phyloP scores from a whole-genome alignment of 2,329 filamentous ascomycete species.

The Alternaria alternata region DNA sequence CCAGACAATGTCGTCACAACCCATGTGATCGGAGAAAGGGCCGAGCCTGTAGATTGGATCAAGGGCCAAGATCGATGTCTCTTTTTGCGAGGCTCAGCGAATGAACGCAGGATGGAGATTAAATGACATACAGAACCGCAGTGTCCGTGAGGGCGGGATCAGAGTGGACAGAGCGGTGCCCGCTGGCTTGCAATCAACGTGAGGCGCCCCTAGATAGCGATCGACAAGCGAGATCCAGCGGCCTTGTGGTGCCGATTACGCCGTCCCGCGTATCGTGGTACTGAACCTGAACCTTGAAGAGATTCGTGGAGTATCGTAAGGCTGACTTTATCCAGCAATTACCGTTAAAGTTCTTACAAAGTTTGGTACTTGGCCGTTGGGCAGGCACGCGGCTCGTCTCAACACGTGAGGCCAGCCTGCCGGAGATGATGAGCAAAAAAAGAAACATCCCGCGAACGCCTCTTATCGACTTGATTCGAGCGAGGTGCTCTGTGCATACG shows the following conservation, averaged over 20 bases:
- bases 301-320: neutral
- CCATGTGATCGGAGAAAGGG: neutral
- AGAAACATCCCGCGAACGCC: neutral
- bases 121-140: slow-evolving; percentile 15
- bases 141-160: slow-evolving; percentile 5
- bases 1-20: neutral
- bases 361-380: neutral
- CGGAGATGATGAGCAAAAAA: slow-evolving; percentile 7
- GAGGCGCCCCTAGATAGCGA: slow-evolving; percentile 19
- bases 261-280: slow-evolving; percentile 2
- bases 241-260: neutral
- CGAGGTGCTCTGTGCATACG: slow-evolving; percentile 12
- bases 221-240: slow-evolving; percentile 15
- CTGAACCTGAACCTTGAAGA: neutral
- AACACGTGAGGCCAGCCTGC: slow-evolving; percentile 1
- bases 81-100: neutral
- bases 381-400: neutral
- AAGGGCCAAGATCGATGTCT: neutral
- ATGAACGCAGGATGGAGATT: neutral
- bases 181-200: slow-evolving; percentile 21
- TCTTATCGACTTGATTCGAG: neutral
- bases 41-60: slow-evolving; percentile 6
- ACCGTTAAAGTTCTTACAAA: neutral
- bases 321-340: neutral
- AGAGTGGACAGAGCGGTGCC: slow-evolving; percentile 8